A percentile compares a stretch with the other conserved stretches of the same genome.
Conservation (phyloP, 75 land plant genomes). For the Picea sitchensis region DNA sequence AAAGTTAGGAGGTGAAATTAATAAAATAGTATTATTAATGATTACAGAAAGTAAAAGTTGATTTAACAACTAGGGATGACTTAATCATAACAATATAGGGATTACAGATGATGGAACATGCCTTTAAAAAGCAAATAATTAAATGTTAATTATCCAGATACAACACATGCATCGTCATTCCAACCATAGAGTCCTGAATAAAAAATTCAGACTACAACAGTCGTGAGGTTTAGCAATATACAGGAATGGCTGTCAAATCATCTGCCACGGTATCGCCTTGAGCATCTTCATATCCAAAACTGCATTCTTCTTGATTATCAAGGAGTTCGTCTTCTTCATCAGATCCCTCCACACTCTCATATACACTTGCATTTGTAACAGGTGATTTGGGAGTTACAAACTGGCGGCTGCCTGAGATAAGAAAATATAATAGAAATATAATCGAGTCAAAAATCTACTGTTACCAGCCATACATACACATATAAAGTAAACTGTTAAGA, state of each 20-base stretch:
- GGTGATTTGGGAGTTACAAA: constrained; percentile 75
- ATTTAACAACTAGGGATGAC: too few relatives aligned
- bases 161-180: not conserved
- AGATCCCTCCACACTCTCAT: constrained; percentile 87
- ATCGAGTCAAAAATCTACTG: not conserved
- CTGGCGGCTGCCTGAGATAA: not conserved
- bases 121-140: too few relatives aligned
- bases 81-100: too few relatives aligned
- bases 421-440: not conserved
- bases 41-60: too few relatives aligned
- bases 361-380: constrained; percentile 60
- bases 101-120: too few relatives aligned
- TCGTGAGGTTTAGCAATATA: not conserved
- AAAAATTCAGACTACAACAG: not conserved
- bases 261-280: constrained; percentile 51
- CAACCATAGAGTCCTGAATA: not conserved
- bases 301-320: constrained; percentile 41
- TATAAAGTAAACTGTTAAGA: not conserved
- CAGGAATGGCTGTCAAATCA: not conserved
- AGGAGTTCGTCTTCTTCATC: constrained; percentile 74
- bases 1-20: too few relatives aligned
- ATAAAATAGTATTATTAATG: too few relatives aligned
- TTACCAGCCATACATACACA: not conserved
- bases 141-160: not conserved
- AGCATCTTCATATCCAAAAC: constrained; percentile 27